These are phyloP conservation scores for Malus hybrid DNA, from an alignment of 331 rosid genomes.

Conservation along the genomic window DNA sequence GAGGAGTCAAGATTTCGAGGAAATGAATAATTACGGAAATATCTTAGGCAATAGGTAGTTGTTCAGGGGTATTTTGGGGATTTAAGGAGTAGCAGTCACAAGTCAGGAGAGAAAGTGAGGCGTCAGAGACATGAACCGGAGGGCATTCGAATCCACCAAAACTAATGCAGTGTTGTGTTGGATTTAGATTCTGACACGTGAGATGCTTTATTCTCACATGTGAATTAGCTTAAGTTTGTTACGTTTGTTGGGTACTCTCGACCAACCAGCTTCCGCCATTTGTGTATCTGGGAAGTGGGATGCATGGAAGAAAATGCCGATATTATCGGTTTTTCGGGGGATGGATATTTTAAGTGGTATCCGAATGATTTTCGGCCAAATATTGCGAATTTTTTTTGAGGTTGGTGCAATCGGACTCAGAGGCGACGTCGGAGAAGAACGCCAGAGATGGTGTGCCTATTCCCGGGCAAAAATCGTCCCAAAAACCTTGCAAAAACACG, in stretches of 20 bases:
- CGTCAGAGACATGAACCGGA: neutral
- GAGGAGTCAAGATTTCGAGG: neutral
- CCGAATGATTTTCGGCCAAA: no score
- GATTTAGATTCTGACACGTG: constrained; percentile 8
- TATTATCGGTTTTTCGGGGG: no score
- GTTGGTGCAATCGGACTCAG: no score
- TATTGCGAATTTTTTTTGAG: no score
- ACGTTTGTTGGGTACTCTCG: neutral
- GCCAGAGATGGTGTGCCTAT: no score
- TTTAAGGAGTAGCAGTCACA: neutral
- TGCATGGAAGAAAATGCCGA: no score
- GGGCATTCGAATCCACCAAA: neutral
- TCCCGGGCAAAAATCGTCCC: no score
- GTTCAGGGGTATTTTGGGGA: constrained; percentile 32
- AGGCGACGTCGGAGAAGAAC: no score
- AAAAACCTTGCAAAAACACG: no score
- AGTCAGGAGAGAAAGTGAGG: neutral
- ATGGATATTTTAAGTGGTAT: no score
- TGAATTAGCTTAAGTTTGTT: neutral
- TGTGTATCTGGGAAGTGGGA: neutral
- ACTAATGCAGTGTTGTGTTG: neutral
- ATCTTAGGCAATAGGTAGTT: constrained; percentile 6
- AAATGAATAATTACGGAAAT: neutral
- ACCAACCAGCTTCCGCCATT: neutral
- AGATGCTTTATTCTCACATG: neutral